Base-by-base conservation (phyloP, 345 rosid species). In the Citrus unshiu region DNA sequence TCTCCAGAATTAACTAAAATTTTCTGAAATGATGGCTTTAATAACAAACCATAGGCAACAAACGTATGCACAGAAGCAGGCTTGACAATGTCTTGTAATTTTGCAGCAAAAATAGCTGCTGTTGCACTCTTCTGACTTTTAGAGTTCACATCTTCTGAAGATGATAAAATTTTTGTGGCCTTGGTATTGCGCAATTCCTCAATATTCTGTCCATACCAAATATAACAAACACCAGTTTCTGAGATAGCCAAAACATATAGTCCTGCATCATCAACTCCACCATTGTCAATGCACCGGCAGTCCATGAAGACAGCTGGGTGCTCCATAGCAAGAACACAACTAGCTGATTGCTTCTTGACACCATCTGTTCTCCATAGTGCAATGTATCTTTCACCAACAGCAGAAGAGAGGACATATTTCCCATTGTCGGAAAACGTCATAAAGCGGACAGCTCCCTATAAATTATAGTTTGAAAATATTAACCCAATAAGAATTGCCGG, bases 251-350 rank as follows among this genome's bases (percentile, higher is more conserved):
- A 76, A 72, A 96, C 88, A 72, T 83, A 88, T 10, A 93, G 79
- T 54, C 91, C 91, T 22, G 80, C 57, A 68, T 82, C 88, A 76
- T 85, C 86, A 66, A 77, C 86, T 80, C 79, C 84, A 65, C 65
- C 85, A 68, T 80, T 77, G 19, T 81, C 79, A 80, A 86, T 81
- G 81, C 87, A 77, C 90, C 76, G 84, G 84, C 93, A 65, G 81
- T 96, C 98, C 74, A 96, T 77, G 18, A 84, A 92, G 64, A 94
- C 91, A 35, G 98, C 94, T 78, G 99, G 98, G 85, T 96, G 93
- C 81, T 94, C 99, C 91, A 96, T 84, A 62, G 99, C 90, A 82
- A 96, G 96, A 75, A 91, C 91, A 87, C 98, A 96, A 84, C 91
- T 89, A 77, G 95, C 97, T 29, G 98, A 93, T 83, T 90, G 91